Conservation (phyloP, 306 rosid genomes). For the Trifolium pratense region DNA sequence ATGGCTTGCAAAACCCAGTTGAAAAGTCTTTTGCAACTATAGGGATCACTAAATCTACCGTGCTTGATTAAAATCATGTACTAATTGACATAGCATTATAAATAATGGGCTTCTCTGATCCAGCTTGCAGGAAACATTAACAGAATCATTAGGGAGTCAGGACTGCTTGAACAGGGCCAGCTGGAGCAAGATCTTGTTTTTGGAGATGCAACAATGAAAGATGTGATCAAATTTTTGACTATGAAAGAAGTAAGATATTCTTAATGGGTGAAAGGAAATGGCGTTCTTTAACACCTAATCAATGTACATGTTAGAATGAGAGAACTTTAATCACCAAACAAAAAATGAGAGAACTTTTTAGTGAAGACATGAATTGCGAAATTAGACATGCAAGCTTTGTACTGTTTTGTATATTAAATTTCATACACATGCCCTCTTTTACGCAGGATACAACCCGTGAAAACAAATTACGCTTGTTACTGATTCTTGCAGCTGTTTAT, state of each 20-base stretch:
- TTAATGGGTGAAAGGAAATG: not conserved
- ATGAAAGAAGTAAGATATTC: conserved; percentile 65
- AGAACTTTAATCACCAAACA: not conserved
- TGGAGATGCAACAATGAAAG: conserved; percentile 93
- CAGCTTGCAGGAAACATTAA: conserved; percentile 94
- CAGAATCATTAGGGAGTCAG: conserved; percentile 66
- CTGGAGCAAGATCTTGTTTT: conserved; percentile 96
- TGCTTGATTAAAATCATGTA: conserved; percentile 30
- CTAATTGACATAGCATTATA: conserved; percentile 22
- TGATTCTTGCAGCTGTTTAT: conserved; percentile 91
- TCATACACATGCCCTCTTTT: conserved; percentile 29
- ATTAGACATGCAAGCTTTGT: conserved; percentile 22
- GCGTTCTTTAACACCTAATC: conserved; percentile 16
- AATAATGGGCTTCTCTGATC: conserved; percentile 41
- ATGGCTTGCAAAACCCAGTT: not conserved
- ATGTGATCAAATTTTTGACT: conserved; percentile 82
- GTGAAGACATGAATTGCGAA: conserved; percentile 3
- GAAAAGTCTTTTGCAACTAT: not conserved
- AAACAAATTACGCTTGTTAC: conserved; percentile 87
- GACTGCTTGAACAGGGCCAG: conserved; percentile 89
- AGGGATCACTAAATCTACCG: not conserved
- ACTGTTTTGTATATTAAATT: conserved; percentile 16
- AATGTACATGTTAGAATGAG: conserved; percentile 27
- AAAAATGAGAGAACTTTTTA: conserved; percentile 28
- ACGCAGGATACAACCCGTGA: conserved; percentile 86